These are phyloP conservation scores for Paraconiothyrium brasiliense DNA, from an alignment of 2,329 filamentous ascomycete genomes.

Conservation along the genomic window DNA sequence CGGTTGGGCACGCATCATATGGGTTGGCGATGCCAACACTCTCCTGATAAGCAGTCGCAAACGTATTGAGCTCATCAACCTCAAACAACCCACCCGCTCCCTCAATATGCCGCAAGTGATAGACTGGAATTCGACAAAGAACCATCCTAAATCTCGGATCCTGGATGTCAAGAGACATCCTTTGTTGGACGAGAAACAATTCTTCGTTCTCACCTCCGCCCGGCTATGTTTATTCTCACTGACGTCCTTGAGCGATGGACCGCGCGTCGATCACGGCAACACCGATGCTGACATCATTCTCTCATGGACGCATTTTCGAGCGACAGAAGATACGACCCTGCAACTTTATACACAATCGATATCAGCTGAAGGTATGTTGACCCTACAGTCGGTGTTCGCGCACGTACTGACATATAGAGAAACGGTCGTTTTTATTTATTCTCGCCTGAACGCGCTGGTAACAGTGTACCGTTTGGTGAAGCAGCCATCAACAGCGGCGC, in stretches of 20 bases:
- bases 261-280: slow-evolving; percentile 25
- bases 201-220: slow-evolving; percentile 68
- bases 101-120: slow-evolving; percentile 38
- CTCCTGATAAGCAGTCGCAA: slow-evolving; percentile 64
- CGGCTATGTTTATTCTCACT: slow-evolving; percentile 62
- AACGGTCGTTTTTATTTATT: slow-evolving; percentile 43
- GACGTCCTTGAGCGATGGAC: slow-evolving; percentile 35
- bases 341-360: slow-evolving; percentile 41
- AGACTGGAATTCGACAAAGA: slow-evolving; percentile 13
- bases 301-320: slow-evolving; percentile 64
- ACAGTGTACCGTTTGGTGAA: slow-evolving; percentile 42
- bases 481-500: slow-evolving; percentile 3
- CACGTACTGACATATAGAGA: slow-evolving; percentile 33
- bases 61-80: slow-evolving; percentile 46
- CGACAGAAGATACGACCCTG: slow-evolving; percentile 63
- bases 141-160: slow-evolving; percentile 58
- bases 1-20: slow-evolving; percentile 62
- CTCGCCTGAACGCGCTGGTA: slow-evolving; percentile 40
- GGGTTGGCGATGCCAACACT: slow-evolving; percentile 58
- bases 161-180: slow-evolving; percentile 65
- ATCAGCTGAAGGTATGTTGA: slow-evolving; percentile 43
- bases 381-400: not conserved
- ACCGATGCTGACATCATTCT: slow-evolving; percentile 52
- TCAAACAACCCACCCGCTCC: slow-evolving; percentile 33
- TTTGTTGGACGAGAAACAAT: slow-evolving; percentile 55